A percentile compares a stretch with the other conserved stretches of the same genome.
phyloP scores from a whole-genome alignment of 2,329 filamentous ascomycete genomes.

The Corynespora cassiicola region DNA sequence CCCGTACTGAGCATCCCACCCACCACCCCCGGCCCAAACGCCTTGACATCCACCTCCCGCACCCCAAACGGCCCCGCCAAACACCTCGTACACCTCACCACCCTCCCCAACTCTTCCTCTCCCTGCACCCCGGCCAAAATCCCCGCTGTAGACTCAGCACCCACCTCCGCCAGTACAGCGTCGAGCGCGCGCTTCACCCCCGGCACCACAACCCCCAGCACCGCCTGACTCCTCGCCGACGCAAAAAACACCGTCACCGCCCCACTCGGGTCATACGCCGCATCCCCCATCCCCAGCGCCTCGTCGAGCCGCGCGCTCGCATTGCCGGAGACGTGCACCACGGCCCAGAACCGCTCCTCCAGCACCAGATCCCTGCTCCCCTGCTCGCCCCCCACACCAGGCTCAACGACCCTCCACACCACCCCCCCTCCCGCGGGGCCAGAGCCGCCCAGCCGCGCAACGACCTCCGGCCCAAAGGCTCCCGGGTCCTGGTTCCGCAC shows the following conservation, averaged over 20 bases:
- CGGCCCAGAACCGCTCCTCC: constrained; percentile 9
- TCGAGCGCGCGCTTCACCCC: constrained; percentile 4
- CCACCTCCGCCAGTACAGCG: constrained; percentile 1
- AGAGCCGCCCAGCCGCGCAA: constrained; percentile 1
- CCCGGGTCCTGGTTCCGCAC: constrained; percentile 8
- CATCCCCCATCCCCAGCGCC: constrained; percentile 5
- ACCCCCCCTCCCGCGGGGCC: constrained; percentile 5
- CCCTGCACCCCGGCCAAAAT: not conserved
- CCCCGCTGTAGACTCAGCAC: not conserved
- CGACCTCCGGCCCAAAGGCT: constrained; percentile 1
- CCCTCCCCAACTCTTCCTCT: not conserved
- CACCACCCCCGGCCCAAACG: constrained; percentile 3
- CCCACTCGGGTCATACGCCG: constrained; percentile 4
- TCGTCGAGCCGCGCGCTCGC: not conserved
- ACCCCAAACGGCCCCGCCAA: constrained; percentile 4
- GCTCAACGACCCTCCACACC: constrained; percentile 1
- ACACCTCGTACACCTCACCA: constrained; percentile 4
- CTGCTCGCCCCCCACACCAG: not conserved
- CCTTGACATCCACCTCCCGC: constrained; percentile 5
- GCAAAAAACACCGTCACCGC: constrained; percentile 10
- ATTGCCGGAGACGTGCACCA: constrained; percentile 7
- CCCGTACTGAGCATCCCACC: constrained; percentile 6
- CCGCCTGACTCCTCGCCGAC: constrained; percentile 10
- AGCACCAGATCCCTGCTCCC: constrained; percentile 3
- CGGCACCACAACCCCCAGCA: constrained; percentile 5